Conservation (phyloP, 164 flowering plant species). For the Hamamelis virginiana region DNA sequence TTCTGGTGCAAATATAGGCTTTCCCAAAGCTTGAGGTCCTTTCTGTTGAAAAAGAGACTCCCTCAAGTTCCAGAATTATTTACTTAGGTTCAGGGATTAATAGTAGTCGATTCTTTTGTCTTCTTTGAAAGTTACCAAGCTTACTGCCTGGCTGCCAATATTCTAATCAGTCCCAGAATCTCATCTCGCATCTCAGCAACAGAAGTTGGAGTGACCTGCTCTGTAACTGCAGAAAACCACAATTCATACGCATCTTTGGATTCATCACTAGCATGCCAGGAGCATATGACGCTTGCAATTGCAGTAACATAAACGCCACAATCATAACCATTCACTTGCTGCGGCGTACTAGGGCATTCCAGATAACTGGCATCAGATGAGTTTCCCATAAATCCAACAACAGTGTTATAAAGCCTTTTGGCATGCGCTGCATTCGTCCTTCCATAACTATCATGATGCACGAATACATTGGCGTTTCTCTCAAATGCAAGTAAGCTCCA, state of each 20-base stretch:
- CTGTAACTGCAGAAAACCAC: slow-evolving; percentile 50
- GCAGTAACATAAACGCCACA: slow-evolving; percentile 73
- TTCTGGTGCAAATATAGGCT: too few relatives aligned
- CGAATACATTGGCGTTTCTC: slow-evolving; percentile 46
- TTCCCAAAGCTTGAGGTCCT: too few relatives aligned
- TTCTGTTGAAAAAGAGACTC: too few relatives aligned
- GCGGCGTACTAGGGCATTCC: slow-evolving; percentile 48
- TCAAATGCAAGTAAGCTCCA: slow-evolving; percentile 84
- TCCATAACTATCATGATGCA: slow-evolving; percentile 68
- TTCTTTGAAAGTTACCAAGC: too few relatives aligned
- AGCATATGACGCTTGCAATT: slow-evolving; percentile 50
- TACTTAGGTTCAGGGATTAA: too few relatives aligned
- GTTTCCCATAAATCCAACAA: slow-evolving; percentile 32
- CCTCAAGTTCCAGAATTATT: too few relatives aligned
- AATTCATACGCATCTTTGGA: slow-evolving; percentile 15
- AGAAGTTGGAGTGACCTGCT: slow-evolving; percentile 35
- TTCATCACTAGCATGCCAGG: slow-evolving; percentile 35
- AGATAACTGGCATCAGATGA: slow-evolving; percentile 22
- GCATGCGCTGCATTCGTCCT: slow-evolving; percentile 46
- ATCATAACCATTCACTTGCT: slow-evolving; percentile 68
- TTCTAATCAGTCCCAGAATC: slow-evolving; percentile 40
- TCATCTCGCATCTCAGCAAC: slow-evolving; percentile 46
- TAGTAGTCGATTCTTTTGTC: neutral
- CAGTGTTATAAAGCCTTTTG: slow-evolving; percentile 39
- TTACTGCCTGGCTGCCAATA: slow-evolving; percentile 17